Base-by-base conservation (phyloP, 139 green algal species). In the Trebouxia sp. region DNA sequence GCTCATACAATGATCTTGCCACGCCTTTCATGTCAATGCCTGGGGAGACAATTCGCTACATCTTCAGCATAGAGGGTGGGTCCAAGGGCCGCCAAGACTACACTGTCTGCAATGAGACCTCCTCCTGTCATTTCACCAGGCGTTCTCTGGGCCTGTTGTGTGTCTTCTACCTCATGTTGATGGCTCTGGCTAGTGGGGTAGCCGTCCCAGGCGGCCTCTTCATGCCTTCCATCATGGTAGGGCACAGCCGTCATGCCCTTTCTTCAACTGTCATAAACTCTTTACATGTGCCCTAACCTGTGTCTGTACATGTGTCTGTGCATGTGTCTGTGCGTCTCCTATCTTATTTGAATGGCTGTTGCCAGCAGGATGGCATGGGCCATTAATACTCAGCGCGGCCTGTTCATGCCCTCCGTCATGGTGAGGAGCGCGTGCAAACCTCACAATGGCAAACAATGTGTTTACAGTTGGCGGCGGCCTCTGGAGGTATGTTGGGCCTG, bases 121-220 rank as follows among this genome's bases (percentile, higher is more conserved):
- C 70, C 4, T n/a, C 77, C 35, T 91, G 85, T 82, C 87, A 89
- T 70, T 97, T 94, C 88, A 90, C 82, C 12, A 53, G 85, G 1
- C 81, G 74, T 45, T 82, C 72, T 28, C 82, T 97, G 48, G 84
- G 80, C 2, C 83, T 94, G 17, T 89, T 94, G 65, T 83, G 43
- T 41, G 62, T 75, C 7, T 42, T 82, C 30, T 97, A 96, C 87
- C 75, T 97, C n/a, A 53, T 88, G 7, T 86, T 97, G 11, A 96
- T 97, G 90, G 86, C 86, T 37, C 75, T 94, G 4, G 89, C 90
- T 22, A 89, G 86, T 12, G 91, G 90, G 62, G 76, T 95, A 28
- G 90, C 91, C 39, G 91, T 97, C 12, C 95, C 95, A 6, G 94
- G 91, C 5, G 95, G 95, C 37, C 87, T 98, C 26, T 98, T 98